Conservation (phyloP, 2,329 filamentous ascomycete genomes). For the Cercospora citrullina region DNA sequence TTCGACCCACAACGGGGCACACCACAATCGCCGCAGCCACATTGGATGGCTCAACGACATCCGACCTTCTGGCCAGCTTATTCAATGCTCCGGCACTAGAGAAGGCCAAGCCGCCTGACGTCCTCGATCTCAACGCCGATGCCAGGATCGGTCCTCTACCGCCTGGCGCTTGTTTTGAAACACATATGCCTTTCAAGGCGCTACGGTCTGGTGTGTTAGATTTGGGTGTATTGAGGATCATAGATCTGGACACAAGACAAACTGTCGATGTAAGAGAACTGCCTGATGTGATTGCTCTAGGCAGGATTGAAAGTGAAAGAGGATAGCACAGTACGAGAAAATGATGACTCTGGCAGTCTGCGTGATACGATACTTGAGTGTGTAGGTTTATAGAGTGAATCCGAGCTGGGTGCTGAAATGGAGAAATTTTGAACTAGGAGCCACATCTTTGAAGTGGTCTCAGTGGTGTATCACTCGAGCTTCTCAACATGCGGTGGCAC, state of each 20-base stretch:
- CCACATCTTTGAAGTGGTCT: neutral
- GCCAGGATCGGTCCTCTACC: constrained; percentile 70
- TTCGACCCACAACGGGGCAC: neutral
- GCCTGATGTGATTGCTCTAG: constrained; percentile 61
- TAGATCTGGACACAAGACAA: constrained; percentile 73
- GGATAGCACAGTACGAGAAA: neutral
- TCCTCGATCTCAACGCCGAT: constrained; percentile 75
- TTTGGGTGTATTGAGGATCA: constrained; percentile 70
- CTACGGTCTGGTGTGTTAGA: constrained; percentile 64
- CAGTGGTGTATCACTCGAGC: neutral
- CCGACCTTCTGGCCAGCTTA: constrained; percentile 22
- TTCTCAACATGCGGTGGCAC: neutral
- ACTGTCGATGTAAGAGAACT: constrained; percentile 75
- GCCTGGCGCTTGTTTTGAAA: constrained; percentile 71
- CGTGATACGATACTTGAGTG: neutral
- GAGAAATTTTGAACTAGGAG: neutral
- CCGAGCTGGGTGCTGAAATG: neutral
- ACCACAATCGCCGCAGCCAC: neutral
- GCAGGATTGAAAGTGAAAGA: neutral
- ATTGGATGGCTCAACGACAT: neutral
- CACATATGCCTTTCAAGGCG: constrained; percentile 70
- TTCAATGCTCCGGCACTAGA: constrained; percentile 25
- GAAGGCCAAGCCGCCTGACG: constrained; percentile 62
- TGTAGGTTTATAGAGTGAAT: neutral
- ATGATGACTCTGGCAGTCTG: neutral